Base-by-base conservation (phyloP, 2,329 filamentous ascomycete genomes). In the Trichoderma sp. region DNA sequence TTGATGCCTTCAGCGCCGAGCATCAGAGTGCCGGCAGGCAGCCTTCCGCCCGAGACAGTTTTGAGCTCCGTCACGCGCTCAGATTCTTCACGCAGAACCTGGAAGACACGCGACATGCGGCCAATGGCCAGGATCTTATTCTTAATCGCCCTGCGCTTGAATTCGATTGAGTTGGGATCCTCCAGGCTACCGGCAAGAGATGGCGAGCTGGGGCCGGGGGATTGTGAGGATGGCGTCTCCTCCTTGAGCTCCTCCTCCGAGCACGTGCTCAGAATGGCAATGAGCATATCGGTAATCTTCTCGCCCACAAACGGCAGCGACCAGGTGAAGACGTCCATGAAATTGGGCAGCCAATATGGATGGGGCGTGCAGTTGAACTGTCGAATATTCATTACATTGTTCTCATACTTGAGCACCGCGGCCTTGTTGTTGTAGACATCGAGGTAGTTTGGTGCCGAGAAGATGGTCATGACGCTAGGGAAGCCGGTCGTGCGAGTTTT, bases 251-350 rank as follows among this genome's bases (percentile, higher is more conserved):
- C 93, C 76, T 99, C 95, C 81, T 99, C 97, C n/a, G 95, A 97
- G 84, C 94, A 98, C 19, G 93, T 98, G 84, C 96, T 97, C 73
- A 99, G 85, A 76, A 99, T 99, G 50, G 94, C 94, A 77, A 99
- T 97, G 72, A 99, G 89, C 95, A 99, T 99, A 76, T 99, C 95
- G 19, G 95, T 98, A 76, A 99, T 94, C 86, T 99, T 99, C 81
- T 99, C 95, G 70, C 95, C 94, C 27, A 99, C 95, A 80, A 99
- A 99, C 0, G 95, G 95, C 69, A 99, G 85, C 37, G 95, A 99
- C 95, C 95, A 99, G n/a, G 95, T 99, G 78, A 99, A 99, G 71
- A 99, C 95, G 76, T 99, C 95, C 95, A 99, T 99, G 78, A 99
- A 99, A 84, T 99, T 99, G 66, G 95, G 95, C 58, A 99, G 87